Percentiles rank a stretch among this genome's conserved stretches.
phyloP scores from a whole-genome alignment of 306 rosid species.

The Quercus gilva region DNA sequence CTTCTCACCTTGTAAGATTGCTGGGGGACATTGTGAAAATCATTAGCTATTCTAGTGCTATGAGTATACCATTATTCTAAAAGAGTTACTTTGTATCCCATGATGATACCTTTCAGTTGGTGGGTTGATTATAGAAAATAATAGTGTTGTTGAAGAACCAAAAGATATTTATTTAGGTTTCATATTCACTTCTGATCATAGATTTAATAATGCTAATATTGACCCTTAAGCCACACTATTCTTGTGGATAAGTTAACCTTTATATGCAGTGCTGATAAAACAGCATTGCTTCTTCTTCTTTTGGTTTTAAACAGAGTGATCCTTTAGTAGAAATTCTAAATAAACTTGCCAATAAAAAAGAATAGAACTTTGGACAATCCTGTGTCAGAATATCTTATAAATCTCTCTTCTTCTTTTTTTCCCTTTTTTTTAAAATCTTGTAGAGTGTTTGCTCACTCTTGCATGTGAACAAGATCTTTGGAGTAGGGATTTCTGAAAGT shows the following conservation, averaged over 20 bases:
- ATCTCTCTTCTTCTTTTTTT: background rate
- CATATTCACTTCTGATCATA: background rate
- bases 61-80: too few species aligned
- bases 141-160: background rate
- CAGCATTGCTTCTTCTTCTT: background rate
- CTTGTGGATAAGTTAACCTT: background rate
- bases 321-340: background rate
- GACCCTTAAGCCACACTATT: background rate
- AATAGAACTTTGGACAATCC: background rate
- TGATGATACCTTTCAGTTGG: background rate
- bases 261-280: background rate
- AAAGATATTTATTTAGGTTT: background rate
- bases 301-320: background rate
- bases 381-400: background rate
- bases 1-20: background rate
- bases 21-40: background rate
- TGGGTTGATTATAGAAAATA: background rate
- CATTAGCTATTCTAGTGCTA: background rate
- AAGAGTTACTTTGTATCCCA: background rate
- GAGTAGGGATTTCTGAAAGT: constrained; percentile 89
- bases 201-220: background rate
- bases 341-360: background rate
- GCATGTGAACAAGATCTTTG: constrained; percentile 90
- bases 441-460: constrained; percentile 87
- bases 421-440: background rate